Evolutionary conservation across 1,284 basidiomycete genomes (phyloP).

Genomic region (Salmacisia buchloeana): DNA sequence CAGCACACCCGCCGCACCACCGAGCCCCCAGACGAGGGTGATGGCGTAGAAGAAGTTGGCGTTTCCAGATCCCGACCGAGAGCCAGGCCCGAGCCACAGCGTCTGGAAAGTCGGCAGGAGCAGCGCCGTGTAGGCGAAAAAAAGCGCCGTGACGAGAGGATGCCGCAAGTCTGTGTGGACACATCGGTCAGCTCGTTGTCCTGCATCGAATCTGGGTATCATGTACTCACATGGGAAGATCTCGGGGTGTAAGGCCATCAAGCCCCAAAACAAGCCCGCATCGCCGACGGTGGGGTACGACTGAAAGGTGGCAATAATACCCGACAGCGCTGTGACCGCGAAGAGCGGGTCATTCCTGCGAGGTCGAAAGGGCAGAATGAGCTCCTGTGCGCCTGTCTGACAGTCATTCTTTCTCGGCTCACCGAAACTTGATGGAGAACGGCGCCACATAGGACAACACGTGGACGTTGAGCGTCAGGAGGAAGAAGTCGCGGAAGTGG

Average conservation of each 20-base stretch:
- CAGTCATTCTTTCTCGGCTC: constrained; percentile 63
- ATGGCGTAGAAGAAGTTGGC: constrained; percentile 98
- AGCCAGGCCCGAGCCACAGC: constrained; percentile 83
- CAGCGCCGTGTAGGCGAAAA: constrained; percentile 76
- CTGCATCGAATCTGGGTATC: neutral
- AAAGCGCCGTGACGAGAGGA: constrained; percentile 75
- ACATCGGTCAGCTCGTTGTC: neutral
- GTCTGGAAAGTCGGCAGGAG: constrained; percentile 86
- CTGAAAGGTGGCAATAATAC: constrained; percentile 79
- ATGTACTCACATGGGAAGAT: constrained; percentile 67
- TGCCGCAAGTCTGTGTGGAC: constrained; percentile 67
- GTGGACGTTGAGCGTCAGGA: constrained; percentile 89
- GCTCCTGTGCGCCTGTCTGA: too few relatives aligned
- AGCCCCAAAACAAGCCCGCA: constrained; percentile 73
- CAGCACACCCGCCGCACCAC: constrained; percentile 73
- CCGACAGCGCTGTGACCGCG: constrained; percentile 69
- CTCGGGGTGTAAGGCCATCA: constrained; percentile 78
- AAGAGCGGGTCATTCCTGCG: constrained; percentile 76
- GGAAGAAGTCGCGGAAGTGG: constrained; percentile 90
- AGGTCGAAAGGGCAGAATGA: too few relatives aligned
- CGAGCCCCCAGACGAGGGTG: constrained; percentile 84
- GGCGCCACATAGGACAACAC: constrained; percentile 77
- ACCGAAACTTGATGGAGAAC: constrained; percentile 80
- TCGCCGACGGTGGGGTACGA: constrained; percentile 87
- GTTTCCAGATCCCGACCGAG: constrained; percentile 83